phyloP scores from a whole-genome alignment of 768 basidiomycete genomes.

The Rhizopogon rudus region DNA sequence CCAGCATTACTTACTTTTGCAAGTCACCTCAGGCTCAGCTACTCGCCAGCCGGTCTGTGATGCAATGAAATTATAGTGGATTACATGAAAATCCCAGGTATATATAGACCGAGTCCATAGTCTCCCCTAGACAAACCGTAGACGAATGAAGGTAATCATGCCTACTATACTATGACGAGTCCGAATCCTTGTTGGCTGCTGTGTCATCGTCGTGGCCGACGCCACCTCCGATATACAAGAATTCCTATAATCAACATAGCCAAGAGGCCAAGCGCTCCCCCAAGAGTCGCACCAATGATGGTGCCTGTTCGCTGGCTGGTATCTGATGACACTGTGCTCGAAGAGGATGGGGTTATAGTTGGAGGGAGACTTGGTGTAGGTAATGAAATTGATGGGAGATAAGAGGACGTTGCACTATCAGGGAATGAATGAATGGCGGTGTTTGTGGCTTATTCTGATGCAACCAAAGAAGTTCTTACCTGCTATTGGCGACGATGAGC shows the following conservation, averaged over 20 bases:
- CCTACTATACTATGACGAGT: too few species aligned
- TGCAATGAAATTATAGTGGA: neutral
- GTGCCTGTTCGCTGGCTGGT: slow-evolving; percentile 3
- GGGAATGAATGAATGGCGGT: neutral
- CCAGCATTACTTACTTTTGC: neutral
- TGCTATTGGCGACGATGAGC: slow-evolving; percentile 31
- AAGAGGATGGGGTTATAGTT: slow-evolving; percentile 3
- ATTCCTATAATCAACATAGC: slow-evolving; percentile 4
- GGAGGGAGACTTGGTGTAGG: slow-evolving; percentile 21
- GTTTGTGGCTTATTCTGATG: neutral
- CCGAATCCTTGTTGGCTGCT: too few species aligned
- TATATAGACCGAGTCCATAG: neutral
- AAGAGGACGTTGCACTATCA: slow-evolving; percentile 21
- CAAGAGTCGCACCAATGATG: slow-evolving; percentile 13
- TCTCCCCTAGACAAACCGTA: too few species aligned
- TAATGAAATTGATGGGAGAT: slow-evolving; percentile 18
- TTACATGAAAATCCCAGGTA: neutral
- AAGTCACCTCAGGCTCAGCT: neutral
- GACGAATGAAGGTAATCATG: too few species aligned
- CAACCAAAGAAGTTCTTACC: slow-evolving; percentile 22
- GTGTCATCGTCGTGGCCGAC: neutral
- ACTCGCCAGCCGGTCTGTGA: too few species aligned
- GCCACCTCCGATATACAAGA: slow-evolving; percentile 8
- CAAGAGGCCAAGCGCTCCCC: slow-evolving; percentile 9
- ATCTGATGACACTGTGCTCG: slow-evolving; percentile 4